Evolutionary conservation across 352 stramenopile genomes (phyloP).

Genomic region (Globisporangium megalacanthum): DNA sequence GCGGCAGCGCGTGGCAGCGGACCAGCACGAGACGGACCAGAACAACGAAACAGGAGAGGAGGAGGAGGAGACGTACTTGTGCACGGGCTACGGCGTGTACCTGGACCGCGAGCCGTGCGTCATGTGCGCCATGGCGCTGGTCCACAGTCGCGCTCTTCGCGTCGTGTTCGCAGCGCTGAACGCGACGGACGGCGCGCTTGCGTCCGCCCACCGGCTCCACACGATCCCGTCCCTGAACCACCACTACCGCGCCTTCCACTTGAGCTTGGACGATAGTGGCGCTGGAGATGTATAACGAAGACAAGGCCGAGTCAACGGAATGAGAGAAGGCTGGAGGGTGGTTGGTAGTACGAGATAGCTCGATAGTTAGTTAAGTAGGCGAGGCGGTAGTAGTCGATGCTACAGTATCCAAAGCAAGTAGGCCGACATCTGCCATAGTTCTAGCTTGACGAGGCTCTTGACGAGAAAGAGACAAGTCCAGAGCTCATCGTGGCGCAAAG

Average conservation of each 20-base stretch:
- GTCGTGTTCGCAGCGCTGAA: conserved; percentile 73
- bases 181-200: conserved; percentile 48
- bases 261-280: conserved; percentile 10
- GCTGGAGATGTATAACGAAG: neutral
- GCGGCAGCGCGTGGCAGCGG: conserved; percentile 23
- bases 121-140: conserved; percentile 89
- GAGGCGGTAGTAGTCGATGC: neutral
- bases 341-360: too few species aligned
- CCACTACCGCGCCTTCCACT: conserved; percentile 80
- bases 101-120: conserved; percentile 78
- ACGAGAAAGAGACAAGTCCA: too few species aligned
- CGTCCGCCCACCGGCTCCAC: conserved; percentile 61
- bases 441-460: neutral
- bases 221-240: conserved; percentile 87
- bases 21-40: neutral
- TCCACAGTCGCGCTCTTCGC: conserved; percentile 78
- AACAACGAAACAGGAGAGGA: conserved; percentile 1
- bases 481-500: conserved; percentile 27
- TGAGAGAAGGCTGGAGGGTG: too few species aligned
- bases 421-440: too few species aligned
- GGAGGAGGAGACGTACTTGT: conserved; percentile 72
- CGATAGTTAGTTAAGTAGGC: neutral
- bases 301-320: too few species aligned
- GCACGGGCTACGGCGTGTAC: conserved; percentile 86
- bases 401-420: neutral